Evolutionary conservation across 495 filamentous ascomycete species (phyloP), one percentile per base, ranked within the genome.

Genomic region (Bathelium albidoporum): DNA sequence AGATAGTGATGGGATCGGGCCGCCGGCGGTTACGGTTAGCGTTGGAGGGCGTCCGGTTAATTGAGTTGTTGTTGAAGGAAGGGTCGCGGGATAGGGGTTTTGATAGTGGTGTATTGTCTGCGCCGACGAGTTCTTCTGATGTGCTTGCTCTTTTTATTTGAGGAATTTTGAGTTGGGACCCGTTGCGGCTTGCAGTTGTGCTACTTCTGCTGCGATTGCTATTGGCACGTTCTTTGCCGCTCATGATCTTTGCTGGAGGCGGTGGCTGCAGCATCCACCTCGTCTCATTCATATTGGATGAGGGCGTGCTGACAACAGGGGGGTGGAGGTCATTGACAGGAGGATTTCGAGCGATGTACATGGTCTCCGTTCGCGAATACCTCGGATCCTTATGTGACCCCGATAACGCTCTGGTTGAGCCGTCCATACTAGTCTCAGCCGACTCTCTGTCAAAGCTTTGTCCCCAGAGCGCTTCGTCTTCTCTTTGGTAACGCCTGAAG

Each of bases 201-300:
- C 76, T 79, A 34, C 71, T 73, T 45, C 74, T 72, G 58, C 78
- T 83, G 1, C 70, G 74, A 62, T 80, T 83, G 49, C 77, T 73
- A 65, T 77, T 85, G 18, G 85, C 79, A 32, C 74, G 74, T 62
- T 82, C 82, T 71, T 91, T 93, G 64, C 90, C 90, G 67, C 85
- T 87, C 91, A 96, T 96, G 58, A 96, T 76, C 68, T 83, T 88
- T 20, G 91, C 89, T 59, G 82, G 82, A 41, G 91, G 91, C 2
- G 90, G 90, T 1, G 91, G 91, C 73, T 93, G 89, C 34, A 95
- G 77, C 90, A 96, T 94, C 91, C 91, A 96, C 20, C 53, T 60
- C 28, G 83, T 83, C 49, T 55, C 49, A 29, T 55, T 55, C 59
- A 79, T 81, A 70, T 85, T 82, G 20, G 79, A 74, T 7, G 89